phyloP scores from a whole-genome alignment of 192 early-diverging fungal genomes.

The Coemansia pectinata region DNA sequence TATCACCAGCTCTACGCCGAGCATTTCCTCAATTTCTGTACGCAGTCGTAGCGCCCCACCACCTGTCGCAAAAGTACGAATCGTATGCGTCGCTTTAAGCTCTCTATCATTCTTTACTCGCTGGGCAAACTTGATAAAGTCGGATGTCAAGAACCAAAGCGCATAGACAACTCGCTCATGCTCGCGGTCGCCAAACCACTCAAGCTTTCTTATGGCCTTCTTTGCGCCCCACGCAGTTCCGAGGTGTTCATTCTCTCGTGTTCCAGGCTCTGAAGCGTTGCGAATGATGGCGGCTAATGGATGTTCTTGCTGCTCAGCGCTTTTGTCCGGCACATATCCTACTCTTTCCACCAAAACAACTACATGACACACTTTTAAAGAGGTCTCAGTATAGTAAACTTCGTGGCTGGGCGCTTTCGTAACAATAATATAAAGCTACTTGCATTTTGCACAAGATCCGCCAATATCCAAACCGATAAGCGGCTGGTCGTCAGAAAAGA shows the following conservation, averaged over 20 bases:
- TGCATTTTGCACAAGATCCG: conserved; percentile 33
- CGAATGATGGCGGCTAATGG: conserved; percentile 3
- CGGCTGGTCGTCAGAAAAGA: background rate
- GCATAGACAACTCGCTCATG: conserved; percentile 7
- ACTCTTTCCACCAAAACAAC: conserved; percentile 14
- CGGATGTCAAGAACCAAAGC: conserved; percentile 22
- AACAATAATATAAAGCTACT: background rate
- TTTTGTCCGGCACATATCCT: background rate
- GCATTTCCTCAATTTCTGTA: conserved; percentile 16
- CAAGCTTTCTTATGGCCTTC: conserved; percentile 2
- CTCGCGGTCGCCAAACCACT: conserved; percentile 10
- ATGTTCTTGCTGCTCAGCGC: background rate
- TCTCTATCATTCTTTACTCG: conserved; percentile 1
- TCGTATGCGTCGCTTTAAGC: background rate
- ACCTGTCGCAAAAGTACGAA: conserved; percentile 38
- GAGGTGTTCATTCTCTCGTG: background rate
- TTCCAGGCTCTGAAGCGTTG: background rate
- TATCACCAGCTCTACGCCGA: conserved; percentile 14
- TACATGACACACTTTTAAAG: background rate
- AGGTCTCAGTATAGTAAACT: background rate
- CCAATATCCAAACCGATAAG: conserved; percentile 32
- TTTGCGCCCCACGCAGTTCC: conserved; percentile 3
- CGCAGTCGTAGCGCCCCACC: conserved; percentile 33
- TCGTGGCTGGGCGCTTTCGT: background rate
- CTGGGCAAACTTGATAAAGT: conserved; percentile 15